Evolutionary conservation across 371 early-diverging fungal genomes (phyloP).

Genomic region (Mortierella sp.): DNA sequence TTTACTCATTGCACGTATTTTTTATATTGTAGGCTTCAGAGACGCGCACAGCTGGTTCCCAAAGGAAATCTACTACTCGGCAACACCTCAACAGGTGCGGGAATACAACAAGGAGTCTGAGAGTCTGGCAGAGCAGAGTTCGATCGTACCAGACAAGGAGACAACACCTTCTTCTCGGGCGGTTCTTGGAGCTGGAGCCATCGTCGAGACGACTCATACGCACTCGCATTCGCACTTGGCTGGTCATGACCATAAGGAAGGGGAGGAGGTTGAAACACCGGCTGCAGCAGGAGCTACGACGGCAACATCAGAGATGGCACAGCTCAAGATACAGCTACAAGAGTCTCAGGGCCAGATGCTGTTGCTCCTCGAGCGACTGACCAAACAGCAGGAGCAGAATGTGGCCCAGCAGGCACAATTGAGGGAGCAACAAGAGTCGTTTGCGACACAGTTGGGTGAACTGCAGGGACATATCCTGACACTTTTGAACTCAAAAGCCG

Average conservation of each 20-base stretch:
- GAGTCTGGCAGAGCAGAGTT: not conserved
- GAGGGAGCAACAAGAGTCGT: slow-evolving; percentile 1
- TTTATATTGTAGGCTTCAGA: not conserved
- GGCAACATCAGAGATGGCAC: not conserved
- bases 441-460: not conserved
- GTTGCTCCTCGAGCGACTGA: not conserved
- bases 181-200: not conserved
- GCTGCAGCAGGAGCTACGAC: too few species aligned
- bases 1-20: not conserved
- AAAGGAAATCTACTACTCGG: slow-evolving; percentile 8
- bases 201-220: not conserved
- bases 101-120: slow-evolving; percentile 4
- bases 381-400: slow-evolving; percentile 8
- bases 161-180: not conserved
- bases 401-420: not conserved
- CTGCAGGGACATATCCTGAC: slow-evolving; percentile 2
- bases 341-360: not conserved
- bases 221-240: not conserved
- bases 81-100: slow-evolving; percentile 5
- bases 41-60: slow-evolving; percentile 4
- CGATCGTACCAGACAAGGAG: not conserved
- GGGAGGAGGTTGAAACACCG: not conserved
- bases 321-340: not conserved
- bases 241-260: not conserved
- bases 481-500: not conserved